Conservation (phyloP, 2,329 filamentous ascomycete species). For the Phaeosphaeria sp. region DNA sequence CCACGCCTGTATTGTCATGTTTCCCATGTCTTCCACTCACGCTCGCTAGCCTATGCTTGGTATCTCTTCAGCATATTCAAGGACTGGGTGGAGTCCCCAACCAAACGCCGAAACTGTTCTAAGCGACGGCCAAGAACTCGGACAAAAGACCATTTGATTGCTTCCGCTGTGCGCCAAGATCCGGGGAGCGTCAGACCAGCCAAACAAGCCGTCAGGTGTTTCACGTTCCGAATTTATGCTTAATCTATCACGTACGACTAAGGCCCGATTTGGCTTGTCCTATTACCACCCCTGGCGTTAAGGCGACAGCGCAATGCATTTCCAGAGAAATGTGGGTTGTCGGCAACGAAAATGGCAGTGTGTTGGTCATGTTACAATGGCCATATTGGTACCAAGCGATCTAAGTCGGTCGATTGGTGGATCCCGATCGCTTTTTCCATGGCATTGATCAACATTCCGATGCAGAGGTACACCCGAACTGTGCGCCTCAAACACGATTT, state of each 20-base stretch:
- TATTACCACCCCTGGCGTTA: background rate
- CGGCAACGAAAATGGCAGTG: background rate
- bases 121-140: slow-evolving; percentile 14
- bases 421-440: background rate
- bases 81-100: slow-evolving; percentile 9
- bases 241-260: slow-evolving; percentile 4
- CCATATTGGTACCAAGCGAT: slow-evolving; percentile 1
- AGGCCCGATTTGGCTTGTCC: background rate
- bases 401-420: background rate
- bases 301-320: background rate
- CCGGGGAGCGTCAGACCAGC: slow-evolving; percentile 3
- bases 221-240: slow-evolving; percentile 8
- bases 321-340: background rate
- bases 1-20: slow-evolving; percentile 3
- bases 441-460: background rate
- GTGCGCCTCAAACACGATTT: background rate
- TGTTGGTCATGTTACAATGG: background rate
- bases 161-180: slow-evolving; percentile 16
- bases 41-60: slow-evolving; percentile 9
- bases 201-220: slow-evolving; percentile 12
- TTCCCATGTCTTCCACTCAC: background rate
- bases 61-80: slow-evolving; percentile 10
- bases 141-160: slow-evolving; percentile 4
- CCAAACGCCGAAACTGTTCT: slow-evolving; percentile 12
- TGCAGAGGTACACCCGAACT: background rate